phyloP scores from a whole-genome alignment of 1,139 yeast genomes.

The Saccharomyces hybrid region DNA sequence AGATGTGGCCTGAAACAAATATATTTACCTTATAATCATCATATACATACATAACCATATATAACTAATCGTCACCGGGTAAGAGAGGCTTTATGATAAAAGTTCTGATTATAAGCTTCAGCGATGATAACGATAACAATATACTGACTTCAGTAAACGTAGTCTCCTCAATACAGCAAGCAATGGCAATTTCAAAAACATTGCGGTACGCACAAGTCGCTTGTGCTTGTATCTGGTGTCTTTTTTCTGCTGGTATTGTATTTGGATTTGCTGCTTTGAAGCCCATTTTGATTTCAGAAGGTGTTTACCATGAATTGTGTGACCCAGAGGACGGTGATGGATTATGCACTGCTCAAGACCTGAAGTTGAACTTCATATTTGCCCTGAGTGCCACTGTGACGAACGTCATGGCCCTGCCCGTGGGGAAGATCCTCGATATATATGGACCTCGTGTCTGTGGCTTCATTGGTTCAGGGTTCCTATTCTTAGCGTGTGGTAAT shows the following conservation, averaged over 20 bases:
- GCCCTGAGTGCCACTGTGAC: slow-evolving; percentile 83
- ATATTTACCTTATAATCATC: neutral
- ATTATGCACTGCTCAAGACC: slow-evolving; percentile 64
- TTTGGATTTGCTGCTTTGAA: slow-evolving; percentile 94
- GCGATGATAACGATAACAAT: neutral
- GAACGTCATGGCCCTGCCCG: slow-evolving; percentile 71
- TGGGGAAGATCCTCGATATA: slow-evolving; percentile 68
- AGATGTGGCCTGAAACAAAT: neutral
- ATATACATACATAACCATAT: neutral
- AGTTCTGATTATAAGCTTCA: neutral
- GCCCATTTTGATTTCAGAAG: slow-evolving; percentile 68
- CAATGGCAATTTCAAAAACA: neutral
- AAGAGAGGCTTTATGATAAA: neutral
- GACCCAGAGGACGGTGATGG: slow-evolving; percentile 16
- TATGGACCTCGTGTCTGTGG: slow-evolving; percentile 80
- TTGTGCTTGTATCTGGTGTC: slow-evolving; percentile 81
- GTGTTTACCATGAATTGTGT: slow-evolving; percentile 65
- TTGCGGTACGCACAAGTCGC: slow-evolving; percentile 37
- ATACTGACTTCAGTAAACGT: neutral
- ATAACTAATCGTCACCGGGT: neutral
- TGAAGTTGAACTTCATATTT: slow-evolving; percentile 72
- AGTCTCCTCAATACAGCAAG: neutral
- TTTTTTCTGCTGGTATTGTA: slow-evolving; percentile 85
- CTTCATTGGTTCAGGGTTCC: slow-evolving; percentile 55
- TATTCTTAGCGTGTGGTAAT: slow-evolving; percentile 46